A percentile compares a stretch with the other conserved stretches of the same genome.
Evolutionary conservation across 257 asterid genomes (phyloP).

Genomic region (Echium plantagineum): DNA sequence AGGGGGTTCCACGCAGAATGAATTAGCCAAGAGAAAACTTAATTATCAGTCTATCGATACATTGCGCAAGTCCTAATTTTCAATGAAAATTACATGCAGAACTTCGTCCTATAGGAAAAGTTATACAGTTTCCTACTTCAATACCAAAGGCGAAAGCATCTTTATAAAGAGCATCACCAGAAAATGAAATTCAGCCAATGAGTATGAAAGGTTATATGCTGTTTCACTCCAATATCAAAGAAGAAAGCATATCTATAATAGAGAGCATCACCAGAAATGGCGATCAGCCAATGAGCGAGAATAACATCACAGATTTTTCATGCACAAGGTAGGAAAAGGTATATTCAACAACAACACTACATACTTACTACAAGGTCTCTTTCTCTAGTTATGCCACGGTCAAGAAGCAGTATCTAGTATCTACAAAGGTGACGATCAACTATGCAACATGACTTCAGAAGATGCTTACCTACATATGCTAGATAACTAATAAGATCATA

Average conservation of each 20-base stretch:
- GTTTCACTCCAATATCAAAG: not conserved
- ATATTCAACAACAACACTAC: not conserved
- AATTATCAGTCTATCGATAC: no score
- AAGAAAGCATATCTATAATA: not conserved
- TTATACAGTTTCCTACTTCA: not conserved
- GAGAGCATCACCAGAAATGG: slow-evolving; percentile 2
- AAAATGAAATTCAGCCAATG: not conserved
- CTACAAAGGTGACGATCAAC: no score
- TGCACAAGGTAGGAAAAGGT: not conserved
- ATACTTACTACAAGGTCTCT: not conserved
- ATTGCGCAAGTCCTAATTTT: no score
- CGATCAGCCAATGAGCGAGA: not conserved
- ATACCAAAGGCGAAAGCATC: not conserved
- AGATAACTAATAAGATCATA: not conserved
- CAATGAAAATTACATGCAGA: not conserved
- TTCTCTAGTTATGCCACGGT: slow-evolving; percentile 1
- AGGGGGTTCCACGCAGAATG: no score
- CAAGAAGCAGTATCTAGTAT: no score
- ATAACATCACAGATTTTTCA: not conserved
- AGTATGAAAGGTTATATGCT: not conserved
- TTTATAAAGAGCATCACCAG: not conserved
- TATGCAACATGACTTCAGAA: no score
- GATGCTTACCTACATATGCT: slow-evolving; percentile 3
- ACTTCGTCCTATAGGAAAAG: not conserved
- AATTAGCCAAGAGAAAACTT: no score